phyloP scores from a whole-genome alignment of 768 basidiomycete genomes.

The Multifurca ochricompacta region DNA sequence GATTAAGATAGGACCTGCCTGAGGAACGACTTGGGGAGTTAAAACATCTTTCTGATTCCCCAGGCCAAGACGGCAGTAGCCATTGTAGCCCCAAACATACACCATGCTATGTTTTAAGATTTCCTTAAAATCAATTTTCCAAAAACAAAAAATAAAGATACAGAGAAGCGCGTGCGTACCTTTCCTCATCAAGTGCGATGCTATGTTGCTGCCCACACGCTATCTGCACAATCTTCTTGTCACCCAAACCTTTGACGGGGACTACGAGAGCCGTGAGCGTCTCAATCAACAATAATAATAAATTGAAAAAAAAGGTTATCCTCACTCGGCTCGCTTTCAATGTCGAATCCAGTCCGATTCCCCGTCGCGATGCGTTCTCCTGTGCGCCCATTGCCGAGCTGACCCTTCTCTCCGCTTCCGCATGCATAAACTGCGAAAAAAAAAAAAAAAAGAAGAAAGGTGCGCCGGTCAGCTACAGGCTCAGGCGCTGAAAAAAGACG shows the following conservation, averaged over 20 bases:
- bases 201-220: slow-evolving; percentile 84
- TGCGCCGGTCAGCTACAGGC: slow-evolving; percentile 1
- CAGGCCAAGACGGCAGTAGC: slow-evolving; percentile 85
- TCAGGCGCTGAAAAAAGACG: not conserved
- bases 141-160: too few species aligned
- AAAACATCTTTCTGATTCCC: slow-evolving; percentile 79
- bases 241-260: slow-evolving; percentile 67
- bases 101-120: slow-evolving; percentile 46
- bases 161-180: slow-evolving; percentile 38
- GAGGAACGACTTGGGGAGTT: slow-evolving; percentile 75
- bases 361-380: slow-evolving; percentile 87
- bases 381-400: slow-evolving; percentile 86
- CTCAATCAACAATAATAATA: not conserved
- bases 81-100: slow-evolving; percentile 85
- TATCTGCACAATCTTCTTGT: slow-evolving; percentile 73
- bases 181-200: slow-evolving; percentile 70
- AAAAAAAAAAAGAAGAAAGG: too few species aligned
- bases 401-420: slow-evolving; percentile 89
- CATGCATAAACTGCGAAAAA: slow-evolving; percentile 69
- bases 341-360: slow-evolving; percentile 77
- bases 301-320: not conserved
- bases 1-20: slow-evolving; percentile 35
- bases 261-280: slow-evolving; percentile 35
- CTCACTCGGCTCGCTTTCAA: slow-evolving; percentile 62
- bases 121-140: not conserved